A percentile compares a stretch with the other conserved stretches of the same genome.
phyloP scores from a whole-genome alignment of 352 stramenopile species.

The Pythium apleroticum region DNA sequence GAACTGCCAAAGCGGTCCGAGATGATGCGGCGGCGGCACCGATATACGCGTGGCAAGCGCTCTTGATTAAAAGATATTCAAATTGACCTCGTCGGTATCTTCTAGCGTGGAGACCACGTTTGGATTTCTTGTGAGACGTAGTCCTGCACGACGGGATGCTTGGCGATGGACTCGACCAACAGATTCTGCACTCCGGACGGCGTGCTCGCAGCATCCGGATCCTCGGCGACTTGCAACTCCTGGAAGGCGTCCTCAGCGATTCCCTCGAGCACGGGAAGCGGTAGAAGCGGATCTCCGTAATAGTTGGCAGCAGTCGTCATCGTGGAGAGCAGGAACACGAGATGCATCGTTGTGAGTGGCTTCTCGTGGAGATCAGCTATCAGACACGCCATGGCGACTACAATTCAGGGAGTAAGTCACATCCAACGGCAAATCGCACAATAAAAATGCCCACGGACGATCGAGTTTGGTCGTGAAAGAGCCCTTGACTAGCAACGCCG shows the following conservation, averaged over 20 bases:
- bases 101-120: slow-evolving; percentile 8
- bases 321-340: slow-evolving; percentile 52
- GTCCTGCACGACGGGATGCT: slow-evolving; percentile 45
- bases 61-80: neutral
- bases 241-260: slow-evolving; percentile 37
- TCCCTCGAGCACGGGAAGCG: slow-evolving; percentile 29
- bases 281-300: slow-evolving; percentile 53
- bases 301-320: slow-evolving; percentile 44
- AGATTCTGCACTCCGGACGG: neutral
- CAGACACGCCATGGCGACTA: slow-evolving; percentile 23
- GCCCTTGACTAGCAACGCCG: slow-evolving; percentile 42
- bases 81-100: too few species aligned
- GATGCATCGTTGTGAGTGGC: slow-evolving; percentile 22
- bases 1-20: slow-evolving; percentile 36
- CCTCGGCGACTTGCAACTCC: slow-evolving; percentile 18
- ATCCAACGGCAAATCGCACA: too few species aligned
- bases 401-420: neutral
- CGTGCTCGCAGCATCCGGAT: slow-evolving; percentile 14
- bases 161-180: slow-evolving; percentile 28
- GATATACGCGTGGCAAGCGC: slow-evolving; percentile 44
- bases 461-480: slow-evolving; percentile 45
- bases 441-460: slow-evolving; percentile 27
- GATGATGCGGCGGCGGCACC: slow-evolving; percentile 58
- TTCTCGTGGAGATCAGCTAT: slow-evolving; percentile 20
- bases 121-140: slow-evolving; percentile 34